Base-by-base conservation (phyloP, 2,329 filamentous ascomycete genomes). In the Cytospora paraplurivora region DNA sequence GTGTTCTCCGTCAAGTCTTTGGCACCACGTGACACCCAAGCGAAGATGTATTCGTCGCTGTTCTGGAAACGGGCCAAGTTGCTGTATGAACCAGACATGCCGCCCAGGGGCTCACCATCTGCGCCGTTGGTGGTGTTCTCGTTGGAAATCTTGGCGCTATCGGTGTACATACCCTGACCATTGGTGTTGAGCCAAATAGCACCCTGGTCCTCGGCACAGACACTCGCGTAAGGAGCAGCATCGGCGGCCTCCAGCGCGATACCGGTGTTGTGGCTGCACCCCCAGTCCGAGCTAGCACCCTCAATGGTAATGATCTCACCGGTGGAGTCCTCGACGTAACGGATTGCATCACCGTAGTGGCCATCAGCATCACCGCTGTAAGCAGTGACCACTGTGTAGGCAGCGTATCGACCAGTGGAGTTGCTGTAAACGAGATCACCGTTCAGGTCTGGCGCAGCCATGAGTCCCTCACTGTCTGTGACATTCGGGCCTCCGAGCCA, bases 201-300 rank as follows among this genome's bases (percentile, higher is more conserved):
- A 27, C 85, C 85, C 71, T 88, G 85, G 67, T 88, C 85, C 68
- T 87, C 85, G 19, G 85, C 81, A 68, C 85, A 87, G 64, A 87
- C 76, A 59, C 79, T 82, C 27, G 85, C 83, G 65, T 84, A 88
- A 4, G 85, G 85, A 19, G 81, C 76, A 15, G 77, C 80, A 56
- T 86, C 84, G 21, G 85, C 84, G 19, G 81, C 83, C 71, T 87
- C 85, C 60, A 88, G 81, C 7, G 84, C 85, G 62, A 88, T 88
- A 62, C 85, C 85, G 1, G 85, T 87, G 75, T 88, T 88, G 78
- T 88, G 85, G 7, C 81, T 85, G 76, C 85, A 88, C 19, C 85
- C 85, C 79, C 84, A 88, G 15, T 78, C 76, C 62, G 80, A 84
- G 51, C 80, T 80, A 3, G 85, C 83, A 1, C 83, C 84, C 1